Evolutionary conservation across 306 rosid species (phyloP).

Genomic region (Prunus mume): DNA sequence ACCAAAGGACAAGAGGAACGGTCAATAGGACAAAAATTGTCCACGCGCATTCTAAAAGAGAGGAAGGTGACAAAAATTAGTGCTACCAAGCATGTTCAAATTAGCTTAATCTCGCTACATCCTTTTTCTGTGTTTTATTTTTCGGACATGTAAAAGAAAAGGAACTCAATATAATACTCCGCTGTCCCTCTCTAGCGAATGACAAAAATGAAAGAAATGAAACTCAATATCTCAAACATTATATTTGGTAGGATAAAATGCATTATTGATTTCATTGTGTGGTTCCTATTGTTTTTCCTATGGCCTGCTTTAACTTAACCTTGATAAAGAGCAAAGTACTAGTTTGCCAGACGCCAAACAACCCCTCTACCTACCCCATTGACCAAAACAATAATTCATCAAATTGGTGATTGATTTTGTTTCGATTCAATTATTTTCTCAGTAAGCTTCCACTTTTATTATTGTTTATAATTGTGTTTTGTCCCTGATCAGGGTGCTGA

Average conservation of each 20-base stretch:
- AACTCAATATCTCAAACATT: no score
- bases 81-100: no score
- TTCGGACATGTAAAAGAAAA: no score
- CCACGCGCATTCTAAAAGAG: not conserved
- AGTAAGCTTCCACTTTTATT: not conserved
- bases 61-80: no score
- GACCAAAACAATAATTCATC: not conserved
- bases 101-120: no score
- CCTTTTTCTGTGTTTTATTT: no score
- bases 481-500: not conserved
- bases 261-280: no score
- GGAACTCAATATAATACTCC: no score
- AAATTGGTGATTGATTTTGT: not conserved
- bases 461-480: not conserved
- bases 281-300: no score
- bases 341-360: not conserved
- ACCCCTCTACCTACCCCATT: not conserved
- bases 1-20: not conserved
- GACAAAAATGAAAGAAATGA: no score
- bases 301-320: no score
- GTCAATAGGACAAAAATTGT: not conserved
- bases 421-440: not conserved
- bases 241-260: no score
- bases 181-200: accelerated
- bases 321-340: not conserved